A percentile compares a stretch with the other conserved stretches of the same genome.
Conservation (phyloP, 257 asterid genomes). For the Petunia axillaris region DNA sequence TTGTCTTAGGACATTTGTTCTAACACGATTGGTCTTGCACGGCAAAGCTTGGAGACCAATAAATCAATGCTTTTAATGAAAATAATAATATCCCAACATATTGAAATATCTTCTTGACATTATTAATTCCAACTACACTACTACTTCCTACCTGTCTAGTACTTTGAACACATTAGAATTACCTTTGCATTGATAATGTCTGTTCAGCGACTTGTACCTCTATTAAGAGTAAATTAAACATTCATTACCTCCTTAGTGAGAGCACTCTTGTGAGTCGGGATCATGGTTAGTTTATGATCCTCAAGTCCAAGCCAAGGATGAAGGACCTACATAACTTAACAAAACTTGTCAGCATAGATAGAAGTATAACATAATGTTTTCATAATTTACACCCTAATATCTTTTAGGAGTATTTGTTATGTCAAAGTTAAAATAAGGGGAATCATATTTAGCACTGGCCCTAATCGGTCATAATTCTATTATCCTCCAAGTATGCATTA, state of each 20-base stretch:
- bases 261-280: not conserved
- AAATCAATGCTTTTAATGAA: not conserved
- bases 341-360: not conserved
- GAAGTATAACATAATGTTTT: not conserved
- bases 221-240: not conserved
- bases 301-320: not conserved
- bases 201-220: not conserved
- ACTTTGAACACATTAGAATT: not conserved
- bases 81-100: not conserved
- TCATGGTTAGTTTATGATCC: not conserved
- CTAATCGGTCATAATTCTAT: too few relatives aligned
- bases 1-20: not conserved
- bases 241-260: not conserved
- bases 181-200: not conserved
- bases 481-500: not conserved
- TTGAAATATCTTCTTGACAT: constrained; percentile 14
- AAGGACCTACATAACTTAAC: not conserved
- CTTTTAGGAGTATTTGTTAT: not conserved
- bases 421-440: not conserved
- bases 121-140: constrained; percentile 10
- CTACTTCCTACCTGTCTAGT: not conserved
- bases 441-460: not conserved
- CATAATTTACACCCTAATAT: not conserved
- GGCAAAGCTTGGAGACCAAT: not conserved
- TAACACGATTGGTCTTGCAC: not conserved